These are phyloP conservation scores for Podospora tetraspora DNA, from an alignment of 495 filamentous ascomycete species.

Conservation along the genomic window DNA sequence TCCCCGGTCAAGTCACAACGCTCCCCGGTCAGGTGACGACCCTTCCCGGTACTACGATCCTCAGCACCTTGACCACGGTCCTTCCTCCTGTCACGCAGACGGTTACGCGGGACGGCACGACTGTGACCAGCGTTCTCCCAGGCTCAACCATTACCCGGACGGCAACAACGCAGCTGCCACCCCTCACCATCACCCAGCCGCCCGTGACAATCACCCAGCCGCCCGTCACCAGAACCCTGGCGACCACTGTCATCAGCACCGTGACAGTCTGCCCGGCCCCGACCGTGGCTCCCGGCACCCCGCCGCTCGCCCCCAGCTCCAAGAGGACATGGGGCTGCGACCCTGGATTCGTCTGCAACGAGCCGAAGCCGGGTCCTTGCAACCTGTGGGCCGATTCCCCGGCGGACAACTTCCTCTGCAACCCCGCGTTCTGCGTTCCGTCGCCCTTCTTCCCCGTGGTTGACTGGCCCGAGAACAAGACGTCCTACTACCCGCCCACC, in stretches of 20 bases:
- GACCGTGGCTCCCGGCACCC: conserved; percentile 12
- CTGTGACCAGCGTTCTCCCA: conserved; percentile 28
- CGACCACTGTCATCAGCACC: conserved; percentile 23
- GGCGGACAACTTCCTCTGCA: conserved; percentile 47
- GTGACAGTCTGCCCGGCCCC: conserved; percentile 31
- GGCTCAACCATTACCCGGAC: conserved; percentile 23
- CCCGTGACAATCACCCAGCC: conserved; percentile 20
- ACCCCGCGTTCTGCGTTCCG: conserved; percentile 49
- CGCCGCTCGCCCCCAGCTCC: conserved; percentile 8
- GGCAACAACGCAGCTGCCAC: conserved; percentile 5
- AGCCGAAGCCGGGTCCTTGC: conserved; percentile 45
- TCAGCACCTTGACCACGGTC: conserved; percentile 19
- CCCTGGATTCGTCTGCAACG: conserved; percentile 57
- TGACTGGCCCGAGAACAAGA: conserved; percentile 39
- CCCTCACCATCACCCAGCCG: conserved; percentile 13
- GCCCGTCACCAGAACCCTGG: conserved; percentile 15
- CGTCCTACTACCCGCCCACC: conserved; percentile 48
- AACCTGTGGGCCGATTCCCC: conserved; percentile 53
- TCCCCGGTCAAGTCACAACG: conserved; percentile 17
- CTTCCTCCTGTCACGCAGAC: conserved; percentile 24
- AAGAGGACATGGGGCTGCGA: conserved; percentile 55
- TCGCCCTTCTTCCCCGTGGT: conserved; percentile 37
- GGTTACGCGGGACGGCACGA: conserved; percentile 16
- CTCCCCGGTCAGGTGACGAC: conserved; percentile 20
- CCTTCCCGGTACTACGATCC: conserved; percentile 25